A percentile compares a stretch with the other conserved stretches of the same genome.
phyloP scores from a whole-genome alignment of 148 eudicot species.

The Persicaria tinctoria region DNA sequence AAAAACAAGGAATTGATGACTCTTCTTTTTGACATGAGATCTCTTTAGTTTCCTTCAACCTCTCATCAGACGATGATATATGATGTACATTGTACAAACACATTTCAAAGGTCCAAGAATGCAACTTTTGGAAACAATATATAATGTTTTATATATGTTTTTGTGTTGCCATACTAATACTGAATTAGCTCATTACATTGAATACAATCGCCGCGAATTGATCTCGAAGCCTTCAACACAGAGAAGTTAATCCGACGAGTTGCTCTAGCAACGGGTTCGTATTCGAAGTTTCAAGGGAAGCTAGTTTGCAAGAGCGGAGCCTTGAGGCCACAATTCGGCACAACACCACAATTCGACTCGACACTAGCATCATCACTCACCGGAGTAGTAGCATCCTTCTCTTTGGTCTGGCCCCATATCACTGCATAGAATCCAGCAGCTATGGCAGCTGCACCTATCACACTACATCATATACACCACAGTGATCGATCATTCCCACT shows the following conservation, averaged over 20 bases:
- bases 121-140: no score
- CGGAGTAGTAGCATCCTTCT: conserved; percentile 18
- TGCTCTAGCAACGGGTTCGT: not conserved
- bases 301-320: not conserved
- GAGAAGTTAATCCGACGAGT: not conserved
- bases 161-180: no score
- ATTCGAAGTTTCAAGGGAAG: not conserved
- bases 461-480: conserved; percentile 16
- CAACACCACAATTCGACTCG: not conserved
- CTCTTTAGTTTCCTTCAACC: no score
- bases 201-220: no score
- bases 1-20: no score
- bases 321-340: not conserved
- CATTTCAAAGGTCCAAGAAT: no score
- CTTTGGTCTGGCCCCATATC: conserved; percentile 36
- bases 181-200: no score
- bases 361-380: not conserved
- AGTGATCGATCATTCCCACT: not conserved
- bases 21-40: no score
- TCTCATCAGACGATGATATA: no score
- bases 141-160: no score
- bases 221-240: no score
- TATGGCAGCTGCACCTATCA: conserved; percentile 32
- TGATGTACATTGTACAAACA: no score
- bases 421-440: conserved; percentile 35